Conservation (phyloP, 352 stramenopile species). For the Globisporangium cystogenes region DNA sequence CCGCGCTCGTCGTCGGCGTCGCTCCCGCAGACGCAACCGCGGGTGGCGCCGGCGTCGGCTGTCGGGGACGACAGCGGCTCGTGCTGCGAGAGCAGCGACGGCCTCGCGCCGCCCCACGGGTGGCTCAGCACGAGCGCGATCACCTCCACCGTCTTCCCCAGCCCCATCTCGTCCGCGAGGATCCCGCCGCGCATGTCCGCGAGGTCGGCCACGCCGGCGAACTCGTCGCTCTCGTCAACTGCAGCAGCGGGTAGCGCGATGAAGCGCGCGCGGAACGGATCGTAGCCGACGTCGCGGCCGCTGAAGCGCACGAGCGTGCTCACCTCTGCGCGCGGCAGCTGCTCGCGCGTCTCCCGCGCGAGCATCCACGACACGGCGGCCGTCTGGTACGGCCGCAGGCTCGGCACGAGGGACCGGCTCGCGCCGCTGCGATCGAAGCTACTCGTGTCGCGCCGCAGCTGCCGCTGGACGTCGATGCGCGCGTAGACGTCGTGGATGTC, state of each 20-base stretch:
- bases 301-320: conserved; percentile 13
- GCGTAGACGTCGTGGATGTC: conserved; percentile 57
- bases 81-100: conserved; percentile 45
- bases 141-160: conserved; percentile 86
- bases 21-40: conserved; percentile 54
- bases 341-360: conserved; percentile 69
- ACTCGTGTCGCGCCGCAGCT: conserved; percentile 26
- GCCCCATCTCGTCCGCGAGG: conserved; percentile 91
- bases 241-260: no score
- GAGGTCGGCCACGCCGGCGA: no score
- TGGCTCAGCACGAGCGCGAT: conserved; percentile 50
- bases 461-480: conserved; percentile 31
- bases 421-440: conserved; percentile 14
- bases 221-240: no score
- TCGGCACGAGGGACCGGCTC: conserved; percentile 61
- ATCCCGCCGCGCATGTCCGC: conserved; percentile 67
- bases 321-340: background rate
- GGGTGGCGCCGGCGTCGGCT: background rate
- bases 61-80: conserved; percentile 1
- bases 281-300: conserved; percentile 17
- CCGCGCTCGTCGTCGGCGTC: conserved; percentile 27
- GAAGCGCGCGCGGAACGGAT: conserved; percentile 34
- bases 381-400: conserved; percentile 95
- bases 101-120: conserved; percentile 9
- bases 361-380: conserved; percentile 95